Percentiles rank a stretch among this genome's conserved stretches.
phyloP scores from a whole-genome alignment of 805 yeast genomes.

The Suhomyces tanzawaensis region DNA sequence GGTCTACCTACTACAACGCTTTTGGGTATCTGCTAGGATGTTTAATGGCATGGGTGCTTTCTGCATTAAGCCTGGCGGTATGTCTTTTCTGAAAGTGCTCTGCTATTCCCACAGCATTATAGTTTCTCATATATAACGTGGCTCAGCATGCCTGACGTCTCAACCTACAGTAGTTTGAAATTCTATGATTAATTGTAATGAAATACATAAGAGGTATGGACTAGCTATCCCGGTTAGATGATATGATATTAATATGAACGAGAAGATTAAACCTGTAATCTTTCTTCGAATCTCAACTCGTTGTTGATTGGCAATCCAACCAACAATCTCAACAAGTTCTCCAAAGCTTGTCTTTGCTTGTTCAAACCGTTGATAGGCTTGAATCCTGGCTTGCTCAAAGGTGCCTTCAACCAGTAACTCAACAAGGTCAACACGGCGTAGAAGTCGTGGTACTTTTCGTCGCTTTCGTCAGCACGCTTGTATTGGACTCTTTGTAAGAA shows the following conservation, averaged over 20 bases:
- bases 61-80: too few species aligned
- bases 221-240: too few species aligned
- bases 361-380: slow-evolving; percentile 90
- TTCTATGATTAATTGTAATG: too few species aligned
- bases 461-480: slow-evolving; percentile 50
- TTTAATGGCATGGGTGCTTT: too few species aligned
- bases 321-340: slow-evolving; percentile 83
- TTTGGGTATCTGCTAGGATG: too few species aligned
- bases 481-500: slow-evolving; percentile 84
- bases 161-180: too few species aligned
- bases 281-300: slow-evolving; percentile 93
- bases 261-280: slow-evolving; percentile 39
- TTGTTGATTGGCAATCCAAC: slow-evolving; percentile 88
- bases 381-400: slow-evolving; percentile 86
- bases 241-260: background rate
- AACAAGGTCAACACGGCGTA: slow-evolving; percentile 84
- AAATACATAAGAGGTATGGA: too few species aligned
- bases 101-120: too few species aligned
- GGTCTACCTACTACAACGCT: too few species aligned
- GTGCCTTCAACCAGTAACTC: slow-evolving; percentile 96
- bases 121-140: too few species aligned
- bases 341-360: slow-evolving; percentile 91
- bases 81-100: too few species aligned
- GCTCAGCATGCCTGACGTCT: too few species aligned
- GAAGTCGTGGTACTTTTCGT: slow-evolving; percentile 56